Conservation (phyloP, 192 early-diverging fungal species). For the Endogone sp. region DNA sequence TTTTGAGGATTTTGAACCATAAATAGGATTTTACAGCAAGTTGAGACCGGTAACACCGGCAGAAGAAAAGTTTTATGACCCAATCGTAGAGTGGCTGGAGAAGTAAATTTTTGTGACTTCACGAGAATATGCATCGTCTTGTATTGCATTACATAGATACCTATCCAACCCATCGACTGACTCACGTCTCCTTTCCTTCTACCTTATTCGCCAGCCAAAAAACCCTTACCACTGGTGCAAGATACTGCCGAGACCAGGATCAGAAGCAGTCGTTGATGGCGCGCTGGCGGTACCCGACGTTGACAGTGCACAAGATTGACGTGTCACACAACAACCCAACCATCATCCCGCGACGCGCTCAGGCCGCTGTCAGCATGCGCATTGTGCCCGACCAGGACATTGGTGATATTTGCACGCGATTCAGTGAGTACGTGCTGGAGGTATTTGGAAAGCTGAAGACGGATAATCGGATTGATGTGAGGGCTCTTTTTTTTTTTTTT, state of each 20-base stretch:
- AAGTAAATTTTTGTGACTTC: slow-evolving; percentile 3
- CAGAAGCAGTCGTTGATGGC: slow-evolving; percentile 60
- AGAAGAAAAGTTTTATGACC: slow-evolving; percentile 59
- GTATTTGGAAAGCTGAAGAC: slow-evolving; percentile 47
- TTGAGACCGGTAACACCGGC: slow-evolving; percentile 47
- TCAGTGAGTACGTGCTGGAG: slow-evolving; percentile 47
- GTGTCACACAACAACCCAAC: slow-evolving; percentile 70
- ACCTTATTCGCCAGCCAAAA: not conserved
- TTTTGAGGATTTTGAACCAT: not conserved
- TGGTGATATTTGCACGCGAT: slow-evolving; percentile 52
- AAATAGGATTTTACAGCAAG: slow-evolving; percentile 57
- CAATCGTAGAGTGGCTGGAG: slow-evolving; percentile 40
- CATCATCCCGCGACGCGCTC: slow-evolving; percentile 63
- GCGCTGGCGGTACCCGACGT: slow-evolving; percentile 68
- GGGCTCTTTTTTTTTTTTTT: slow-evolving; percentile 4
- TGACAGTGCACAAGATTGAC: slow-evolving; percentile 73
- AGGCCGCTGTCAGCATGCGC: slow-evolving; percentile 68
- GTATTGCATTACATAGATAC: not conserved
- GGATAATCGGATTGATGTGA: slow-evolving; percentile 41
- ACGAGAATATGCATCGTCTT: not conserved
- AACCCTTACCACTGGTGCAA: not conserved
- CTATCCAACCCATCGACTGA: not conserved
- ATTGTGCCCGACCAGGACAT: slow-evolving; percentile 73
- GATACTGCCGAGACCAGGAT: slow-evolving; percentile 10
- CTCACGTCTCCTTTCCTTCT: not conserved